Evolutionary conservation across 106 monocot species (phyloP).

Genomic region (Gastrodia elata): DNA sequence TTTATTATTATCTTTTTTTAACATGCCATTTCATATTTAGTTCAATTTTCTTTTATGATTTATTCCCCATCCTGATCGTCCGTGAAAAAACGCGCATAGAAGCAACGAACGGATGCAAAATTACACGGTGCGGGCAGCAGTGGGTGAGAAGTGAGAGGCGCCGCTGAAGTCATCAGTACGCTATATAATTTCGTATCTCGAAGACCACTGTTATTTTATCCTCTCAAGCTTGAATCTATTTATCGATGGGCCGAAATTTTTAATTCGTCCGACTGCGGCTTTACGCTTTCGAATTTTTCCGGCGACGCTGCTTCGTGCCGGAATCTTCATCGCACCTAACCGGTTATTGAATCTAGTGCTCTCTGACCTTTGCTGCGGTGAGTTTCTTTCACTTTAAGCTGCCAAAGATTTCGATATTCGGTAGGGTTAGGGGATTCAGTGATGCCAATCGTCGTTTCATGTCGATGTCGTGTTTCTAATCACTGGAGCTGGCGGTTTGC

Average conservation of each 20-base stretch:
- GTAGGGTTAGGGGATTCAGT: not conserved
- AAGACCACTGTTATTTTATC: too few species aligned
- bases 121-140: too few species aligned
- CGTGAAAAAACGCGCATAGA: not conserved
- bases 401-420: not conserved
- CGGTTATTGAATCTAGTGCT: not conserved
- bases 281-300: not conserved
- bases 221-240: too few species aligned
- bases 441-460: not conserved
- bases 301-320: not conserved
- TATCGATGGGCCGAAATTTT: too few species aligned
- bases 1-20: too few species aligned
- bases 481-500: not conserved
- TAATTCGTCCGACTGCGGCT: not conserved
- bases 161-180: not conserved
- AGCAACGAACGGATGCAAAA: not conserved
- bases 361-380: not conserved
- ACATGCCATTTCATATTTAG: too few species aligned
- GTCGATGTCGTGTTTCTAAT: not conserved
- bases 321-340: not conserved
- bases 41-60: too few species aligned
- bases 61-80: not conserved
- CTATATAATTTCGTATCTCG: not conserved
- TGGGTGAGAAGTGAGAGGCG: not conserved
- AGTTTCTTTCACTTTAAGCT: not conserved